These are phyloP conservation scores for Pleurotus pulmonarius DNA, from an alignment of 768 basidiomycete species.

Conservation along the genomic window DNA sequence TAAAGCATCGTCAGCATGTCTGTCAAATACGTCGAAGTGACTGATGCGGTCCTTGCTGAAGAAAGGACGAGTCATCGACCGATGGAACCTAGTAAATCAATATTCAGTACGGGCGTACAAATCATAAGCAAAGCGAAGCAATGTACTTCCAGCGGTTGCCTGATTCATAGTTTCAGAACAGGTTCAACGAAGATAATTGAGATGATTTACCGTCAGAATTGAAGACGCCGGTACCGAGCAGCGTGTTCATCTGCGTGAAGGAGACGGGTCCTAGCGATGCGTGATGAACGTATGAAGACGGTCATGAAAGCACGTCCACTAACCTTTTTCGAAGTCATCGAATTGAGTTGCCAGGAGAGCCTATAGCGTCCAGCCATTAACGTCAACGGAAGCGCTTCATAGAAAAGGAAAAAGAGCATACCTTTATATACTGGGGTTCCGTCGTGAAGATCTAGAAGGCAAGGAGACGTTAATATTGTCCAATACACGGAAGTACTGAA, in stretches of 20 bases:
- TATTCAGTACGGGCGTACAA: not conserved
- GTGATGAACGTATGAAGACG: not conserved
- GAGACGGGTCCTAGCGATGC: conserved; percentile 19
- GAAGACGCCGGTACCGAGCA: conserved; percentile 58
- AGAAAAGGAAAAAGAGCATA: not conserved
- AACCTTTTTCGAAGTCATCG: conserved; percentile 42
- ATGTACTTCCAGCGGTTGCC: conserved; percentile 70
- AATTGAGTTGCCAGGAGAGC: conserved; percentile 45
- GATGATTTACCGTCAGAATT: conserved; percentile 47
- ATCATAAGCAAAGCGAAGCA: not conserved
- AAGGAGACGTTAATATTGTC: not conserved
- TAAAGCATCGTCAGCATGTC: conserved; percentile 48
- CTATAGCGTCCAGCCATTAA: conserved; percentile 12
- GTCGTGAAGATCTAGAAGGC: conserved; percentile 31
- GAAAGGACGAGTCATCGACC: conserved; percentile 67
- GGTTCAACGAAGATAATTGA: not conserved
- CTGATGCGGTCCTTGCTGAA: conserved; percentile 59
- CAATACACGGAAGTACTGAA: not conserved
- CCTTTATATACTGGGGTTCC: conserved; percentile 48
- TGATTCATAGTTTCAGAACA: conserved; percentile 13
- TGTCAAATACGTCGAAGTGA: conserved; percentile 61
- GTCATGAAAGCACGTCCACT: not conserved
- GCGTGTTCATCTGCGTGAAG: conserved; percentile 23
- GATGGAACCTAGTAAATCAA: conserved; percentile 14
- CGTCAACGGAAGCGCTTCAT: no score